A percentile compares a stretch with the other conserved stretches of the same genome.
Evolutionary conservation across 2,329 filamentous ascomycete genomes (phyloP).

Genomic region (Cordyceps farinosa): DNA sequence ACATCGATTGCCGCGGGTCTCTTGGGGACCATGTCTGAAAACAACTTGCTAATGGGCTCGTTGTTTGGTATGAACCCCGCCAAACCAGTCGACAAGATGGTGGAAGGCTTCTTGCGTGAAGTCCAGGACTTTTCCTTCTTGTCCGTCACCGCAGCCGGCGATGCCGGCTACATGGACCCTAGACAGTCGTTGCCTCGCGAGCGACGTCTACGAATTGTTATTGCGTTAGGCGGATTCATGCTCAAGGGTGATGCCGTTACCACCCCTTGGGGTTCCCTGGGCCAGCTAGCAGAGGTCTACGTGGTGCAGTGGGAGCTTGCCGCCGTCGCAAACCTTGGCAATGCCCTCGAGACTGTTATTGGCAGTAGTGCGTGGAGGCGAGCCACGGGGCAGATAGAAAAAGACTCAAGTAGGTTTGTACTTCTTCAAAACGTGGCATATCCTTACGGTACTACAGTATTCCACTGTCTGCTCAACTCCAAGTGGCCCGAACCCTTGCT

Average conservation of each 20-base stretch:
- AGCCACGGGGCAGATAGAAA: constrained; percentile 52
- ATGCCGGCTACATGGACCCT: constrained; percentile 43
- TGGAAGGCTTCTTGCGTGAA: constrained; percentile 82
- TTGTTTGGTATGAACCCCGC: constrained; percentile 90
- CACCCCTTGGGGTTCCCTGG: constrained; percentile 74
- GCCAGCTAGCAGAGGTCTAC: constrained; percentile 72
- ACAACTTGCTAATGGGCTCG: constrained; percentile 73
- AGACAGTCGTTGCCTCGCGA: constrained; percentile 52
- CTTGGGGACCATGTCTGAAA: constrained; percentile 76
- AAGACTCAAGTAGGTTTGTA: constrained; percentile 43
- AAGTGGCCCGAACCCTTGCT: constrained; percentile 61
- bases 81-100: constrained; percentile 77
- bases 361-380: constrained; percentile 76
- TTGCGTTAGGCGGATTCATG: constrained; percentile 81
- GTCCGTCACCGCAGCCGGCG: constrained; percentile 56
- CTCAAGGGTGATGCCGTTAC: constrained; percentile 64
- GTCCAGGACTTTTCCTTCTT: constrained; percentile 87
- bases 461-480: constrained; percentile 55
- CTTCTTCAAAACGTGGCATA: constrained; percentile 14
- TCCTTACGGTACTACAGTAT: constrained; percentile 34
- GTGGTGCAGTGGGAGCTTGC: constrained; percentile 80
- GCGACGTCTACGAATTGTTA: constrained; percentile 72
- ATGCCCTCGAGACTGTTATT: constrained; percentile 71
- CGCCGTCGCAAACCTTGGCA: constrained; percentile 72
- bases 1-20: constrained; percentile 72